Conservation (phyloP, 129 eudicot genomes). For the Helichrysum umbraculigerum region DNA sequence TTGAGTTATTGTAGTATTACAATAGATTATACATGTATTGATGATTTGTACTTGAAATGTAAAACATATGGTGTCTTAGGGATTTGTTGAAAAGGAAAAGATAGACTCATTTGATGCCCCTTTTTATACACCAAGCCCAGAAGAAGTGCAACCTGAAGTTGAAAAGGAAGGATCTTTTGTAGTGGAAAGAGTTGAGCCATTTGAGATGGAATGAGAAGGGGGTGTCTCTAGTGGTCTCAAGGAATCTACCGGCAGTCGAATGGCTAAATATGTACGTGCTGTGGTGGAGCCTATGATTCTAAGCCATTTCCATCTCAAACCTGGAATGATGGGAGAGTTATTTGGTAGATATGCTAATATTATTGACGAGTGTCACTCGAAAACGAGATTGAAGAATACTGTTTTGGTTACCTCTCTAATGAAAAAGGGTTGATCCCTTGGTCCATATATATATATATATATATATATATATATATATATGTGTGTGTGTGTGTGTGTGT, state of each 20-base stretch:
- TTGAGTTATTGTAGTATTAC: too few species aligned
- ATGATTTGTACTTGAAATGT: not conserved
- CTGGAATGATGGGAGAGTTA: constrained; percentile 42
- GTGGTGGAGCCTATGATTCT: constrained; percentile 57
- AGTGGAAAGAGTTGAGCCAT: constrained; percentile 27
- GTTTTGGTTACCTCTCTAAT: constrained; percentile 44
- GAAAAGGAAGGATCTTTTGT: constrained; percentile 52
- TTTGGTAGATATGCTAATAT: constrained; percentile 39
- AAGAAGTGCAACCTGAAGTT: constrained; percentile 43
- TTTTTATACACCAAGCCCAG: constrained; percentile 46
- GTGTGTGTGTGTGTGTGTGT: too few species aligned
- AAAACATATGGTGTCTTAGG: constrained; percentile 35
- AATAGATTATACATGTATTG: too few species aligned
- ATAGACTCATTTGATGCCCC: constrained; percentile 62
- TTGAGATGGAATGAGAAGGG: constrained; percentile 53
- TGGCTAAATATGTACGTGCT: constrained; percentile 50
- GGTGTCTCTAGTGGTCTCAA: not conserved
- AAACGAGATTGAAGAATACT: constrained; percentile 9
- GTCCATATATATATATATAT: too few species aligned
- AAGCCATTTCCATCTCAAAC: constrained; percentile 46
- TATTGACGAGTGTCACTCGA: constrained; percentile 36
- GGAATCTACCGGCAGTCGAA: constrained; percentile 37
- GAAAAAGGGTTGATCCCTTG: constrained; percentile 6
- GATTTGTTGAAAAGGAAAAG: constrained; percentile 46
- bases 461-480: too few species aligned